Evolutionary conservation across 2,329 filamentous ascomycete genomes (phyloP), one percentile per base, ranked within the genome.

Genomic region (Penicillium sp.): DNA sequence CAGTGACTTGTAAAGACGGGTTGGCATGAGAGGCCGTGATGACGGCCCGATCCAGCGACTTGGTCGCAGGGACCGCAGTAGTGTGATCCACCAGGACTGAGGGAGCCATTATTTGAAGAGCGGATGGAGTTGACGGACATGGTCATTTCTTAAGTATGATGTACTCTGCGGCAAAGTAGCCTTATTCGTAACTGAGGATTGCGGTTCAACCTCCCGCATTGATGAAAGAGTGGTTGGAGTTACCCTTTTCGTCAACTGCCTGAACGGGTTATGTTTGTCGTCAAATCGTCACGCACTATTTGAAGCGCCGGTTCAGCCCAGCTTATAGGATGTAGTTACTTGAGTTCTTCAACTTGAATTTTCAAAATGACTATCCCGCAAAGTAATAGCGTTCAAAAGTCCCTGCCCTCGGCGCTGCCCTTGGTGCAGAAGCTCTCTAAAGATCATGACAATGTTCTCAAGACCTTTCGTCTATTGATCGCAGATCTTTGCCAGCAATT

Each of bases 401-500:
- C 53, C 8, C 22, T 45, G 44, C 56, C 65, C 35, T 49, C 66
- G 50, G 55, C 65, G 14, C 22, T 48, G 44, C 56, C 65, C 35
- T 49, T 68, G 50, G 56, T 66, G 16, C 62, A 59, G 43, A 60
- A 63, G 47, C 53, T 67, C 8, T 64, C 63, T 24, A 63, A 67
- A 54, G 63, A 70, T 22, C 67, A 78, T 61, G 79, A 85, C 49
- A 68, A 82, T 21, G 83, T 87, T 2, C 72, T 89, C 50, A 81
- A 80, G 63, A 83, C 82, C 6, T 88, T 88, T 67, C 78, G 87
- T 54, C 75, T 83, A 49, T 73, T 90, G 29, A 86, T 90, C 57
- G 85, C 87, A 45, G 87, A 90, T 68, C 73, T 90, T 3, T 89
- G 86, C 65, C 81, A 90, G 68, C 87, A 90, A 62, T 90, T 88